Conservation (phyloP, 2,329 filamentous ascomycete genomes). For the Atkinsonella texensis region DNA sequence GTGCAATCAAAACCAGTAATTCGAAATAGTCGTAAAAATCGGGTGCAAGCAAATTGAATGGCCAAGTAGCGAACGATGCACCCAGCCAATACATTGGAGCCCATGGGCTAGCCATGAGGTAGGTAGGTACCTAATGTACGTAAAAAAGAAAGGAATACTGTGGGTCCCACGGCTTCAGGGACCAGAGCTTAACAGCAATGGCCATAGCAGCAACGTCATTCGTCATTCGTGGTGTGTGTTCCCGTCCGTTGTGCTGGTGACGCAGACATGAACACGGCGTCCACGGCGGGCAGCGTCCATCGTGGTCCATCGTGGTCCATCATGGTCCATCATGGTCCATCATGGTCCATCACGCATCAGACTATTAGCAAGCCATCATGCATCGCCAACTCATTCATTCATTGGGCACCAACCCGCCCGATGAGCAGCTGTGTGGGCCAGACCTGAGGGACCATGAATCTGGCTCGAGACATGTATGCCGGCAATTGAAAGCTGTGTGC, state of each 20-base stretch:
- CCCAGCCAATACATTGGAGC: background rate
- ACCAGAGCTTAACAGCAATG: background rate
- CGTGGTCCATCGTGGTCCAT: too few relatives aligned
- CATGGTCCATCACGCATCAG: background rate
- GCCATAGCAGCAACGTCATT: background rate
- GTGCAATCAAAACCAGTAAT: background rate
- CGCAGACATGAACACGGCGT: background rate
- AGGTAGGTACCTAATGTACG: background rate
- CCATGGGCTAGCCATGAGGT: background rate
- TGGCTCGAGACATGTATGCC: background rate
- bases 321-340: background rate
- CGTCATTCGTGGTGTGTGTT: background rate
- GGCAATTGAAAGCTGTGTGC: background rate
- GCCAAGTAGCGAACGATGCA: background rate
- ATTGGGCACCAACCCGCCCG: conserved; percentile 5
- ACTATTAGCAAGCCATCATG: background rate
- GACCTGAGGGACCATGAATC: background rate
- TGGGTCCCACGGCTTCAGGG: background rate
- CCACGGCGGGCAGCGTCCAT: background rate
- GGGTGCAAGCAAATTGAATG: background rate
- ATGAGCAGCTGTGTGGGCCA: background rate
- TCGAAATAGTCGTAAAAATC: background rate
- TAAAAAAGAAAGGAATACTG: background rate
- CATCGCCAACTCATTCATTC: background rate
- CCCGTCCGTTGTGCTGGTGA: background rate